phyloP scores from a whole-genome alignment of 2,329 filamentous ascomycete species.

The Colletotrichum chrysophilum region DNA sequence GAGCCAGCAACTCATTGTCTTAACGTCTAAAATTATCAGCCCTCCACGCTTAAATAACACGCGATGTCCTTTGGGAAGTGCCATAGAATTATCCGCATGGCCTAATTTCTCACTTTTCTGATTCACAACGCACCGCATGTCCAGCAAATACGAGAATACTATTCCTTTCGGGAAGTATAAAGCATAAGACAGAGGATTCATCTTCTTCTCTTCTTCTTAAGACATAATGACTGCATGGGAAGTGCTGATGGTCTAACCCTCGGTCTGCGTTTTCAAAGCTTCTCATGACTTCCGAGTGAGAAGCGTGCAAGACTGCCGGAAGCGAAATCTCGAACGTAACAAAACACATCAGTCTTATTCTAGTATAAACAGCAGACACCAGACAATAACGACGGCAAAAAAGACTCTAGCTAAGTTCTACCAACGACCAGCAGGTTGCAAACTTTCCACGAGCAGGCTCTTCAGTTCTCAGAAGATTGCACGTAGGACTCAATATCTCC shows the following conservation, averaged over 20 bases:
- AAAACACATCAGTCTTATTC: background rate
- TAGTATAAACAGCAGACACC: background rate
- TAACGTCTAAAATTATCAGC: accelerated
- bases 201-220: background rate
- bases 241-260: too few relatives aligned
- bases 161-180: background rate
- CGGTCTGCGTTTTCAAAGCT: background rate
- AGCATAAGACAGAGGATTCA: too few relatives aligned
- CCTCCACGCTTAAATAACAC: accelerated
- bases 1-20: background rate
- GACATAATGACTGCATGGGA: background rate
- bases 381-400: background rate
- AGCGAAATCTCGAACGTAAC: background rate
- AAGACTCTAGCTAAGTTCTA: background rate
- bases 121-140: background rate
- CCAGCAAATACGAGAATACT: background rate
- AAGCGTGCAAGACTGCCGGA: background rate
- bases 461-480: background rate
- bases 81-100: background rate
- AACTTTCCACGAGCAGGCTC: accelerated
- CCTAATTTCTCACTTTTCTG: background rate
- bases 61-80: accelerated
- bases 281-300: background rate
- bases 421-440: background rate
- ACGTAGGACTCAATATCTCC: too few relatives aligned